Evolutionary conservation across 2,329 filamentous ascomycete genomes (phyloP).

Genomic region (Penicillium sumatraense): DNA sequence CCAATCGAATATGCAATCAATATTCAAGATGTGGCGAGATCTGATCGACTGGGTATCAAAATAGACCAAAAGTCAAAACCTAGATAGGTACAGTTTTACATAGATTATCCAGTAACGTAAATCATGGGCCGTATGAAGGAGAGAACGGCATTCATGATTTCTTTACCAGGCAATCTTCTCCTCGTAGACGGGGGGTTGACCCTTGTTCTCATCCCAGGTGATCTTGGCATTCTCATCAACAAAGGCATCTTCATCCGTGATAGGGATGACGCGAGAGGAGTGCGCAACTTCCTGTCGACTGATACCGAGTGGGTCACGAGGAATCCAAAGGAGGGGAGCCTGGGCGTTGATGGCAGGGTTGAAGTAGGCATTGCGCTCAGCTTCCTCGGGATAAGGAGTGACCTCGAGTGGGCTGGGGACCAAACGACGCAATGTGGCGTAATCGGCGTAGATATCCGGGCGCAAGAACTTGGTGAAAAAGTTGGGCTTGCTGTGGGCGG

Average conservation of each 20-base stretch:
- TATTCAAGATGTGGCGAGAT: neutral
- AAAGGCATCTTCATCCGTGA: conserved; percentile 77
- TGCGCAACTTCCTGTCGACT: conserved; percentile 77
- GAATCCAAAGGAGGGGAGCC: conserved; percentile 81
- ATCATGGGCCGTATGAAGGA: neutral
- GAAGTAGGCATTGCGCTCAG: conserved; percentile 71
- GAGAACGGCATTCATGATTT: neutral
- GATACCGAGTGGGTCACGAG: conserved; percentile 73
- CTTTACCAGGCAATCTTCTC: conserved; percentile 59
- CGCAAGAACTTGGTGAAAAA: conserved; percentile 65
- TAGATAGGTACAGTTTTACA: neutral
- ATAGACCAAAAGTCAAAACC: conserved; percentile 14
- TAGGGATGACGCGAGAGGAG: conserved; percentile 71
- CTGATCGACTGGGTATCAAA: conserved; percentile 27
- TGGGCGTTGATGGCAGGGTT: conserved; percentile 69
- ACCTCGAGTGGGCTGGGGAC: conserved; percentile 64
- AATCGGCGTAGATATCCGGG: conserved; percentile 77
- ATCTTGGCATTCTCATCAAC: conserved; percentile 73
- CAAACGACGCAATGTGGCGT: conserved; percentile 69
- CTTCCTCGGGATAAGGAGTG: conserved; percentile 64
- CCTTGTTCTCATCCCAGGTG: conserved; percentile 61
- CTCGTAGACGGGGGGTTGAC: conserved; percentile 62
- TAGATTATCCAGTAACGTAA: neutral
- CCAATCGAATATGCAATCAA: too few relatives aligned
- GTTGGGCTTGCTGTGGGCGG: conserved; percentile 36